Percentiles rank a stretch among this genome's conserved stretches.
Conservation (phyloP, 768 basidiomycete genomes). For the Boletus rubescentipes region DNA sequence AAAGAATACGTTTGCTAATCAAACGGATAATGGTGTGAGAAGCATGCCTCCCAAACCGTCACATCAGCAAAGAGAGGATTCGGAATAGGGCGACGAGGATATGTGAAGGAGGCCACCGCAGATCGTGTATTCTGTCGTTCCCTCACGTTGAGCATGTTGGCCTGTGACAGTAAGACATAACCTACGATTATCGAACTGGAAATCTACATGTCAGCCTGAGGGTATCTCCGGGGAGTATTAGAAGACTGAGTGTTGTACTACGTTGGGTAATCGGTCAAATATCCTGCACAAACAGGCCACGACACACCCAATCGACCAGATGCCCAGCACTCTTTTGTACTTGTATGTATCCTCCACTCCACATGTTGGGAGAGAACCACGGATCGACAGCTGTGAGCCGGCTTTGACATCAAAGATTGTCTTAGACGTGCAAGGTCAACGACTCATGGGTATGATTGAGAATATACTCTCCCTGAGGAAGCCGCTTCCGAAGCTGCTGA, state of each 20-base stretch:
- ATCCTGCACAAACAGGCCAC: too few species aligned
- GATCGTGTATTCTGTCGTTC: conserved; percentile 57
- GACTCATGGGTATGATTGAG: conserved; percentile 37
- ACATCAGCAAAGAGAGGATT: conserved; percentile 47
- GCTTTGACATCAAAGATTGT: neutral
- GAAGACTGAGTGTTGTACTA: conserved; percentile 41
- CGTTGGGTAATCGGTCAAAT: neutral
- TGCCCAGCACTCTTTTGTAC: conserved; percentile 39
- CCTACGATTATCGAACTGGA: conserved; percentile 28
- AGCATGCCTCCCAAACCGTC: conserved; percentile 41
- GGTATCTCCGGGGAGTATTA: too few species aligned
- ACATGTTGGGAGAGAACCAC: conserved; percentile 38
- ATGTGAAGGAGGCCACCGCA: conserved; percentile 54
- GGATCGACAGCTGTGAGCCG: conserved; percentile 36
- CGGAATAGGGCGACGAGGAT: conserved; percentile 59
- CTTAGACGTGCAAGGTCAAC: too few species aligned
- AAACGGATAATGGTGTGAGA: neutral
- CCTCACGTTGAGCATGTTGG: conserved; percentile 32
- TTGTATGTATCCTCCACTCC: conserved; percentile 40
- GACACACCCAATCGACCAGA: conserved; percentile 44
- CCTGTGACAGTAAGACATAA: conserved; percentile 26
- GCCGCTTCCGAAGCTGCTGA: conserved; percentile 26
- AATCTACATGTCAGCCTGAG: neutral
- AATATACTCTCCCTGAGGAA: conserved; percentile 34
- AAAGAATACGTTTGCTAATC: neutral